A percentile compares a stretch with the other conserved stretches of the same genome.
phyloP scores from a whole-genome alignment of 164 flowering plant genomes.

The Berberis thunbergii region DNA sequence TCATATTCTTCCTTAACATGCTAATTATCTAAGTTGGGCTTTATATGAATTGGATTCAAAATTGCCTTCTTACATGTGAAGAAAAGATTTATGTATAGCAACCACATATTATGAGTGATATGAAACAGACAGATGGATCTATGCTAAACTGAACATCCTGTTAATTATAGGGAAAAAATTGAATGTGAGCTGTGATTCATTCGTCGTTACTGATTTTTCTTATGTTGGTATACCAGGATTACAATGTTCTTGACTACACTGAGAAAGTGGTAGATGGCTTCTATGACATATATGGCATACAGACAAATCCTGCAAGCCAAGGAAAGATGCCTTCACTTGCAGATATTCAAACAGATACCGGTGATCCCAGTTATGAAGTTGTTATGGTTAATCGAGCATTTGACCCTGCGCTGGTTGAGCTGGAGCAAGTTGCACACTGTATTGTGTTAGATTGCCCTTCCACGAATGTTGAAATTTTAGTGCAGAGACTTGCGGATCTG shows the following conservation, averaged over 20 bases:
- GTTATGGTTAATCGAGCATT: conserved; percentile 63
- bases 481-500: conserved; percentile 83
- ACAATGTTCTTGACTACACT: conserved; percentile 80
- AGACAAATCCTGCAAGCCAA: conserved; percentile 44
- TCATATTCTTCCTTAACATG: too few species aligned
- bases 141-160: too few species aligned
- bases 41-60: too few species aligned
- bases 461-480: conserved; percentile 43
- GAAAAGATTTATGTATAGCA: too few species aligned
- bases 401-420: conserved; percentile 76
- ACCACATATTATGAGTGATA: too few species aligned
- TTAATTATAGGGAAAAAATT: too few species aligned
- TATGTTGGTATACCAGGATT: conserved; percentile 48
- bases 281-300: conserved; percentile 70
- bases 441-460: conserved; percentile 61
- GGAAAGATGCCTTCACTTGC: conserved; percentile 82
- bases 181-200: too few species aligned
- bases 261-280: conserved; percentile 93
- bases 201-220: conserved; percentile 3
- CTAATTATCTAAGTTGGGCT: too few species aligned
- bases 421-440: conserved; percentile 83
- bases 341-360: conserved; percentile 59
- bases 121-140: too few species aligned
- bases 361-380: conserved; percentile 70
- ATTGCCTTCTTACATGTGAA: too few species aligned